Evolutionary conservation across 148 eudicot genomes (phyloP).

Genomic region (Vaccinium macrocarpon): DNA sequence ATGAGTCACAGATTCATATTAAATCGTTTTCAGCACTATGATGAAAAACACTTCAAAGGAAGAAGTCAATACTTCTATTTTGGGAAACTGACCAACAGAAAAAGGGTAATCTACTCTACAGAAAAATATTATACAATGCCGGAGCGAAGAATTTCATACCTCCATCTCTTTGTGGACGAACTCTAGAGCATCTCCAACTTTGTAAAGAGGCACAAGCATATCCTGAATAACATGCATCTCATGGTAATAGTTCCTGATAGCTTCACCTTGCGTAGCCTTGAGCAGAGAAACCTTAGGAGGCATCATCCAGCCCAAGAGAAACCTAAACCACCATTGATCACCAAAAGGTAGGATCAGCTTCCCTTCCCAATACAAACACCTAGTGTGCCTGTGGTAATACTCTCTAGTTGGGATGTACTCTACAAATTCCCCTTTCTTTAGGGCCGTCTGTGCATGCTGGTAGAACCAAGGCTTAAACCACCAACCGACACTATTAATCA

Average conservation of each 20-base stretch:
- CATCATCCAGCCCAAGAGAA: slow-evolving; percentile 86
- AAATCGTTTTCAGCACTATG: no score
- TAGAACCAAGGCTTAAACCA: slow-evolving; percentile 97
- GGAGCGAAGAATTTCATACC: slow-evolving; percentile 39
- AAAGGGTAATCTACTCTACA: neutral
- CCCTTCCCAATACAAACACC: slow-evolving; percentile 93
- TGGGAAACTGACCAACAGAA: neutral
- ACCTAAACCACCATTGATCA: slow-evolving; percentile 88
- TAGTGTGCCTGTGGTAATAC: slow-evolving; percentile 92
- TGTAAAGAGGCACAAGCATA: slow-evolving; percentile 92
- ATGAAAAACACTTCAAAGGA: no score
- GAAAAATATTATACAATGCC: neutral
- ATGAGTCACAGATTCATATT: no score
- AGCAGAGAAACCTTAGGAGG: slow-evolving; percentile 94
- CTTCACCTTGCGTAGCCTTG: slow-evolving; percentile 94
- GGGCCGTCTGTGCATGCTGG: slow-evolving; percentile 73
- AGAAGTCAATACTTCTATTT: neutral
- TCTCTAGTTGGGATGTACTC: slow-evolving; percentile 95
- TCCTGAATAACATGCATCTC: slow-evolving; percentile 93
- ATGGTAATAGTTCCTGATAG: slow-evolving; percentile 88
- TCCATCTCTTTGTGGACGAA: slow-evolving; percentile 89
- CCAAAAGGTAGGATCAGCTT: slow-evolving; percentile 88
- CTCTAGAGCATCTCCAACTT: slow-evolving; percentile 90
- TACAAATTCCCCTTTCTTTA: slow-evolving; percentile 71
- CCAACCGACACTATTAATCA: slow-evolving; percentile 68